Percentiles rank a stretch among this genome's conserved stretches.
phyloP scores from a whole-genome alignment of 345 rosid species.

The Leavenworthia alabamica region DNA sequence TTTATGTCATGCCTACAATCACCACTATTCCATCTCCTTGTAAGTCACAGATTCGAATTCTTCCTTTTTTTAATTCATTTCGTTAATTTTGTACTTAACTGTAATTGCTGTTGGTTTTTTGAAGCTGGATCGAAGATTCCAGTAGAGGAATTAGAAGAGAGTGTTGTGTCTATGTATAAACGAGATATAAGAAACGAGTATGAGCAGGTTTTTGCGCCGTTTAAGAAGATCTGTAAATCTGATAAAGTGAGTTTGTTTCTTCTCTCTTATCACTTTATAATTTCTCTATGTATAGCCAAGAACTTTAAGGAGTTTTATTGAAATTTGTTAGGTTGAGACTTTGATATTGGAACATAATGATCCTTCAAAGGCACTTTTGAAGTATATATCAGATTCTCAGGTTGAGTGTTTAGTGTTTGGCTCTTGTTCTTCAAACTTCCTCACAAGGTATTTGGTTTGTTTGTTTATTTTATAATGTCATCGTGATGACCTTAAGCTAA shows the following conservation, averaged over 20 bases:
- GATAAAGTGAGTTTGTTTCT: slow-evolving; percentile 24
- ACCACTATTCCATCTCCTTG: slow-evolving; percentile 67
- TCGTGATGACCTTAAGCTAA: slow-evolving; percentile 1
- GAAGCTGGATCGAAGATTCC: slow-evolving; percentile 61
- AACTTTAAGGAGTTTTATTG: not conserved
- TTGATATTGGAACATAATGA: slow-evolving; percentile 61
- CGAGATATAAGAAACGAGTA: slow-evolving; percentile 45
- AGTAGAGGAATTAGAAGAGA: slow-evolving; percentile 55
- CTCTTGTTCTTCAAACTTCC: slow-evolving; percentile 46
- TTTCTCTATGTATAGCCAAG: not conserved
- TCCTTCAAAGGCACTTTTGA: slow-evolving; percentile 58
- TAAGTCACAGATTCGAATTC: slow-evolving; percentile 17
- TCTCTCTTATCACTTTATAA: not conserved
- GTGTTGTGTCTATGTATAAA: slow-evolving; percentile 55
- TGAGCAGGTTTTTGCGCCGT: slow-evolving; percentile 49
- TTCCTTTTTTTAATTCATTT: not conserved
- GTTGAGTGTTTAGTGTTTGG: slow-evolving; percentile 64
- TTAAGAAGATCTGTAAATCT: slow-evolving; percentile 44
- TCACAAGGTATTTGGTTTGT: slow-evolving; percentile 45
- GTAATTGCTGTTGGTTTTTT: not conserved
- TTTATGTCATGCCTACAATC: slow-evolving; percentile 67
- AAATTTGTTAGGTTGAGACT: slow-evolving; percentile 50
- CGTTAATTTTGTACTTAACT: not conserved
- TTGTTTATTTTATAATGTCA: not conserved
- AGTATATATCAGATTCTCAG: slow-evolving; percentile 38